phyloP scores from a whole-genome alignment of 2,329 filamentous ascomycete genomes.

The Paecilomyces dactylethromorphus region DNA sequence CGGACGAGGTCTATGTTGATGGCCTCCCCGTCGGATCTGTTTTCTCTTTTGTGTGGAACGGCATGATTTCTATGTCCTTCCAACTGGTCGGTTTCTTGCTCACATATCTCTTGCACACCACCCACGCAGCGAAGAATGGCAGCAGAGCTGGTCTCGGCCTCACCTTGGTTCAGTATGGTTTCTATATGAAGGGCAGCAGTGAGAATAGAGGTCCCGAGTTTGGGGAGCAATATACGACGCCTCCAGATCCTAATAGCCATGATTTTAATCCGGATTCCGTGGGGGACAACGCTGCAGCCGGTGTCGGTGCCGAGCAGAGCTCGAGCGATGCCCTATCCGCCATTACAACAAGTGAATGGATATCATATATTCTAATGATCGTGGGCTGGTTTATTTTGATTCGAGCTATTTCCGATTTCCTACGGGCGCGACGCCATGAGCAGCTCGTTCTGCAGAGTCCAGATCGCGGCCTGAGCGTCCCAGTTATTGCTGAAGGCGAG shows the following conservation, averaged over 20 bases:
- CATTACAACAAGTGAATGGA: constrained; percentile 73
- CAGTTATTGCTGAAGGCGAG: constrained; percentile 83
- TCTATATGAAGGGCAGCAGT: constrained; percentile 73
- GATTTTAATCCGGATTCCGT: constrained; percentile 74
- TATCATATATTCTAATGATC: constrained; percentile 91
- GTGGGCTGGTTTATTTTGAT: constrained; percentile 98
- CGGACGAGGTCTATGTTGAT: constrained; percentile 94
- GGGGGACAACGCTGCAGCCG: constrained; percentile 32
- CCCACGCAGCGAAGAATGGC: constrained; percentile 95
- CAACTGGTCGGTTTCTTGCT: constrained; percentile 95
- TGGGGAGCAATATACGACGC: constrained; percentile 49
- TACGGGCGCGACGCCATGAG: constrained; percentile 82
- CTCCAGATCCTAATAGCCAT: constrained; percentile 83
- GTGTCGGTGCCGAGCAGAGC: constrained; percentile 16
- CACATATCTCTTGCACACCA: constrained; percentile 95
- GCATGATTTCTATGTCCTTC: constrained; percentile 97
- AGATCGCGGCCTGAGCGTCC: constrained; percentile 74
- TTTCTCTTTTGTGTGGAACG: constrained; percentile 71
- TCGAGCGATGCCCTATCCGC: constrained; percentile 42
- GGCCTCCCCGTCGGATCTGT: constrained; percentile 84
- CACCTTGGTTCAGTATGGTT: constrained; percentile 92
- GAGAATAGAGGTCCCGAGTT: constrained; percentile 34
- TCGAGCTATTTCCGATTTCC: constrained; percentile 82
- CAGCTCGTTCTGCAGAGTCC: constrained; percentile 89
- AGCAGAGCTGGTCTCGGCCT: constrained; percentile 91